Evolutionary conservation across 371 early-diverging fungal species (phyloP).

Genomic region (Syncephalis plumigaleata): DNA sequence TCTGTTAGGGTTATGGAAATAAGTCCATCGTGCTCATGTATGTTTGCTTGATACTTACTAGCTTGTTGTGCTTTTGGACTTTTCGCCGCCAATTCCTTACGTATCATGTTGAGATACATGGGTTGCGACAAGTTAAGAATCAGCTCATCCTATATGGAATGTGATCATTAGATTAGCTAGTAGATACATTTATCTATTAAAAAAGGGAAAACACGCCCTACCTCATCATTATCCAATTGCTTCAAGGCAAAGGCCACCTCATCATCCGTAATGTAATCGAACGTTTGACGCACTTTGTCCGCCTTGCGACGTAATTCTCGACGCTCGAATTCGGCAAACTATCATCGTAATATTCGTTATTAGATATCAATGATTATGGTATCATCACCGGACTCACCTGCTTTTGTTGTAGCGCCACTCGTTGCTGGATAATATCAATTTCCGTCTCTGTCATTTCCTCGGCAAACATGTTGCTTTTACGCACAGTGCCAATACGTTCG

Average conservation of each 20-base stretch:
- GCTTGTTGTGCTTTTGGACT: background rate
- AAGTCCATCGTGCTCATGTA: too few species aligned
- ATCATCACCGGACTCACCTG: slow-evolving; percentile 18
- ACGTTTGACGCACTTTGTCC: slow-evolving; percentile 47
- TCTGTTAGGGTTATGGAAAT: too few species aligned
- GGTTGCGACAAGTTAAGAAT: slow-evolving; percentile 4
- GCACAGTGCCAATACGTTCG: slow-evolving; percentile 31
- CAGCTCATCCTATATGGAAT: slow-evolving; percentile 2
- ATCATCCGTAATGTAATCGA: slow-evolving; percentile 52
- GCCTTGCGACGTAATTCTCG: slow-evolving; percentile 53
- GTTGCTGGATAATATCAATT: slow-evolving; percentile 63
- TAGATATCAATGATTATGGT: background rate
- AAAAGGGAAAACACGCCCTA: slow-evolving; percentile 2
- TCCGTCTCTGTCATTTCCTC: slow-evolving; percentile 73
- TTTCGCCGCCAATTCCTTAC: slow-evolving; percentile 5
- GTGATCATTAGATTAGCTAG: background rate
- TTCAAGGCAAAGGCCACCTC: slow-evolving; percentile 65
- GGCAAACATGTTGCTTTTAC: slow-evolving; percentile 72
- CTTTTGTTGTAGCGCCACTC: slow-evolving; percentile 72
- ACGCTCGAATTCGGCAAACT: slow-evolving; percentile 59
- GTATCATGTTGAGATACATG: slow-evolving; percentile 2
- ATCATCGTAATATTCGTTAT: background rate
- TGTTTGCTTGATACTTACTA: too few species aligned
- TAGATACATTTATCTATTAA: background rate
- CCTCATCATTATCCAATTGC: slow-evolving; percentile 64